Evolutionary conservation across 345 rosid genomes (phyloP), one percentile per base, ranked within the genome.

Genomic region (Fremontodendron californicum): DNA sequence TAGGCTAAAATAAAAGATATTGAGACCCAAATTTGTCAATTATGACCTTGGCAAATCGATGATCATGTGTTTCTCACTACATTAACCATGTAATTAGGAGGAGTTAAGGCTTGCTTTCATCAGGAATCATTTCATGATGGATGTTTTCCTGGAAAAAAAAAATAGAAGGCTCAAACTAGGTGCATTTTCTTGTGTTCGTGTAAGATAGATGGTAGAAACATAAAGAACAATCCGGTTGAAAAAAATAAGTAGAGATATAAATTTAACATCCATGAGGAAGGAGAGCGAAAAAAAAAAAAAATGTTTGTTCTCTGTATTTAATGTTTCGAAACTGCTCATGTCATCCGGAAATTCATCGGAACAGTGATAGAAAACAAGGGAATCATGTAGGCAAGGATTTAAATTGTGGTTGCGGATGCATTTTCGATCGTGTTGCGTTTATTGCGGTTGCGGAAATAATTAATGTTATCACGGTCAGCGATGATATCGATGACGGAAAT

Each of bases 311-410:
- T n/a, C n/a, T n/a, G n/a, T n/a, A n/a, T n/a, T n/a, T n/a, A n/a
- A n/a, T n/a, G n/a, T n/a, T n/a, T n/a, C n/a, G n/a, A n/a, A n/a
- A n/a, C 42, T 29, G 58, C 16, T 70, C 42, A 70, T 29, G 6
- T 29, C 43, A 45, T 75, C 57, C 25, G 55, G 46, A 68, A 72
- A 57, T 25, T 43, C 67, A 74, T 9, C 6, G 63, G 65, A 73
- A 79, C 29, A 29, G 11, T 23, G 65, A 51, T 19, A 35, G 67
- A 70, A 63, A 84, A 29, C 23, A 55, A 35, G 40, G 80, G 80
- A 45, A 73, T n/a, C n/a, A n/a, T n/a, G n/a, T n/a, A n/a, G n/a
- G n/a, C n/a, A n/a, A n/a, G n/a, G n/a, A n/a, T n/a, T n/a, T n/a
- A n/a, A n/a, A n/a, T n/a, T n/a, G n/a, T n/a, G n/a, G n/a, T n/a